Conservation (phyloP, 2,329 filamentous ascomycete species). For the Aspergillus proliferans region DNA sequence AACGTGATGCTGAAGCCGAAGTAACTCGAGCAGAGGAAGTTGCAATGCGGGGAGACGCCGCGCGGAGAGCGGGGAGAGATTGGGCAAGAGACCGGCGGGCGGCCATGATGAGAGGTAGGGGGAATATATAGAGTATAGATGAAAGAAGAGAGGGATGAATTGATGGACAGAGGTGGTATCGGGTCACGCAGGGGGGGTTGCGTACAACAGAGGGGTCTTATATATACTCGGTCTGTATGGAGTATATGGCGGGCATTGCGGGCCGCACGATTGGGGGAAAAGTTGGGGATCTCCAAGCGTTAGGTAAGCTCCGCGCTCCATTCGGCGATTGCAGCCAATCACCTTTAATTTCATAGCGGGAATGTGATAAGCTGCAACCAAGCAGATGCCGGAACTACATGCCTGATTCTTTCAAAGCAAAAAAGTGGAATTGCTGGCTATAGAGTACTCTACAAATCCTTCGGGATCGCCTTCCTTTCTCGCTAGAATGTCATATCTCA, state of each 20-base stretch:
- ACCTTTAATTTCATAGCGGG: not conserved
- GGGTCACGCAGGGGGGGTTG: no score
- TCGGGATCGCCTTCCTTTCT: not conserved
- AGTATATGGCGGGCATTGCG: no score
- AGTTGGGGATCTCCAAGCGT: not conserved
- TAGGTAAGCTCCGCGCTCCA: not conserved
- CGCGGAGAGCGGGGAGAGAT: slow-evolving; percentile 35
- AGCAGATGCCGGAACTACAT: not conserved
- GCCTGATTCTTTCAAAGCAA: not conserved
- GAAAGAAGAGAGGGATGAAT: slow-evolving; percentile 2
- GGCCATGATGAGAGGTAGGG: slow-evolving; percentile 26
- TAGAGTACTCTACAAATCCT: not conserved
- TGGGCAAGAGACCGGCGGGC: slow-evolving; percentile 32
- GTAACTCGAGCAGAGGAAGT: slow-evolving; percentile 16
- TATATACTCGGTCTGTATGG: no score
- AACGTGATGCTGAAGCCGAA: slow-evolving; percentile 17
- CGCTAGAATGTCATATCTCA: slow-evolving; percentile 3
- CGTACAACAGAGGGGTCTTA: no score
- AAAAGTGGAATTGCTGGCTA: no score
- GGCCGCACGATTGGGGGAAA: not conserved
- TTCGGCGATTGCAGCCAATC: not conserved
- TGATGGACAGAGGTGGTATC: not conserved
- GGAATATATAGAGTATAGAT: slow-evolving; percentile 1
- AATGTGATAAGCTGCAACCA: no score
- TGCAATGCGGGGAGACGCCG: slow-evolving; percentile 29